Evolutionary conservation across 768 basidiomycete species (phyloP), one percentile per base, ranked within the genome.

Genomic region (Hygrophorus russula): DNA sequence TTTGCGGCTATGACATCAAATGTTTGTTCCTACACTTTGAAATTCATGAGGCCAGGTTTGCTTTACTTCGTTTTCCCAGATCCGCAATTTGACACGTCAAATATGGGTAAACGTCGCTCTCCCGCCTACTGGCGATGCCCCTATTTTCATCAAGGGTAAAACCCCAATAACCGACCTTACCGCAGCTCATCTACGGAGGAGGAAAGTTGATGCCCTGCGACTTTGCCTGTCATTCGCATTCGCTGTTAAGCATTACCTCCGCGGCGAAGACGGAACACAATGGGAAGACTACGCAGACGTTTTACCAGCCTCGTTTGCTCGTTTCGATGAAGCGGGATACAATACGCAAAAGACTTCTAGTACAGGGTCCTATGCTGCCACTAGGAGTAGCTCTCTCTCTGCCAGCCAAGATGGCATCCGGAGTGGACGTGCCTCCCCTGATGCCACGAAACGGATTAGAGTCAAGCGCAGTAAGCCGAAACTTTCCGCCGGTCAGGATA

Each of bases 161-260:
- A 69, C 67, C 3, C 67, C 71, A 4, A 59, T 52, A 8, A 61
- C 70, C 0, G 59, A 63, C 18, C 48, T 78, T 17, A 76, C 74
- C 4, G 56, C 65, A 3, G 47, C 55, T 18, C 76, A 85, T 47
- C 69, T 85, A 32, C 74, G 67, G 35, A 70, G 67, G 53, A 65
- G 71, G 51, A 96, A 96, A 62, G 69, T 75, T 8, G 76, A 88
- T 50, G 67, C 73, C 17, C 56, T 96, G 38, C 79, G 74, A 45
- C 73, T 88, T 29, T 71, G 75, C 31, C 65, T 82, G 6, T 71
- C 77, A 5, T 90, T 87, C 56, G 78, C 78, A 7, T 82, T 75
- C 55, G 76, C 86, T 2, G 76, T 75, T 45, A 82, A 92, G 41
- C 70, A 94, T 58, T 90, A 92, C 57, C 71, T 92, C 39, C 84